phyloP scores from a whole-genome alignment of 805 yeast species.

The Candida chilensis region DNA sequence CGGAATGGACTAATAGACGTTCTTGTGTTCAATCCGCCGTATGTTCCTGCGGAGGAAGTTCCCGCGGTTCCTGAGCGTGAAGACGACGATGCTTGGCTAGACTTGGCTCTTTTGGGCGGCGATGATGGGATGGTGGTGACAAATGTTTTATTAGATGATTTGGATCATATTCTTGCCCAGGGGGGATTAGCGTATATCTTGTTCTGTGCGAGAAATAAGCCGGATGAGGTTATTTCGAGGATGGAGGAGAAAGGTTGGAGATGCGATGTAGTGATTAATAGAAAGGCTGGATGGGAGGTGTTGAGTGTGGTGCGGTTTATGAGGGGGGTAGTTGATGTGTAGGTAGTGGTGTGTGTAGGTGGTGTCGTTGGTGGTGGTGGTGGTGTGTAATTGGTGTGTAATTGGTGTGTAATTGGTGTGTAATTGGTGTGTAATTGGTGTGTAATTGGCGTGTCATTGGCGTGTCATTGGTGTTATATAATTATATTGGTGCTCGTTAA shows the following conservation, averaged over 20 bases:
- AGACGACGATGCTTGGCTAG: conserved; percentile 65
- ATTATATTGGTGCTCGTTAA: too few species aligned
- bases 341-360: conserved; percentile 7
- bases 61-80: conserved; percentile 44
- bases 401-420: too few species aligned
- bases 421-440: too few species aligned
- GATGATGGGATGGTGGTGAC: conserved; percentile 86
- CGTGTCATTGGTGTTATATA: too few species aligned
- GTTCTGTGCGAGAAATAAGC: conserved; percentile 88
- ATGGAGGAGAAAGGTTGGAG: conserved; percentile 48
- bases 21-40: conserved; percentile 89
- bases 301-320: conserved; percentile 63
- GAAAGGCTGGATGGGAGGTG: conserved; percentile 97
- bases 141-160: conserved; percentile 41
- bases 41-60: conserved; percentile 79
- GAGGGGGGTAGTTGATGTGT: conserved; percentile 12
- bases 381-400: too few species aligned
- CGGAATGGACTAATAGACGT: conserved; percentile 47
- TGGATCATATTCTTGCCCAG: conserved; percentile 42
- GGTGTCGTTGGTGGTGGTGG: too few species aligned
- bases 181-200: conserved; percentile 79
- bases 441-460: too few species aligned
- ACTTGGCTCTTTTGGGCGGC: conserved; percentile 87
- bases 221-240: conserved; percentile 41
- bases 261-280: conserved; percentile 39